These are phyloP conservation scores for Dittrichia graveolens DNA, from an alignment of 129 eudicot genomes.

Conservation along the genomic window DNA sequence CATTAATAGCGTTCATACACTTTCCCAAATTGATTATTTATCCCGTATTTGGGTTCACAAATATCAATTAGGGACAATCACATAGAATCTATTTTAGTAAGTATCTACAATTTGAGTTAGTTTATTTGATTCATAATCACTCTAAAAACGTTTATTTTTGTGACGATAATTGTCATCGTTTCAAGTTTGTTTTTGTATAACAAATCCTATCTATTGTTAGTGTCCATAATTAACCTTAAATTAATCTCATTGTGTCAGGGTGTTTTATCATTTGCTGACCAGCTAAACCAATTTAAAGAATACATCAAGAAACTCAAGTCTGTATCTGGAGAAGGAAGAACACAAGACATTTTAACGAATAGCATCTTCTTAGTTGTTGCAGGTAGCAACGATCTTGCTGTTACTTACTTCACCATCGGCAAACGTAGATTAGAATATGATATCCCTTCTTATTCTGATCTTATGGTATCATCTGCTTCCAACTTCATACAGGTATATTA, in stretches of 20 bases:
- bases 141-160: too few species aligned
- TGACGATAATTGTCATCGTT: too few species aligned
- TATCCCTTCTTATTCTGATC: constrained; percentile 57
- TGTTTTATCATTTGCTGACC: constrained; percentile 46
- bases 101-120: too few species aligned
- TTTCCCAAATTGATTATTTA: too few species aligned
- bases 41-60: too few species aligned
- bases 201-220: background rate
- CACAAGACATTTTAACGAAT: constrained; percentile 49
- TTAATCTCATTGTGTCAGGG: constrained; percentile 40
- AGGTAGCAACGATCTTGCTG: constrained; percentile 83
- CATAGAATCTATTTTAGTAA: too few species aligned
- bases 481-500: constrained; percentile 54
- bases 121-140: too few species aligned
- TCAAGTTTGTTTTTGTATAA: too few species aligned
- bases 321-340: constrained; percentile 56
- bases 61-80: too few species aligned
- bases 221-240: background rate
- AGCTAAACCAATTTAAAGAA: constrained; percentile 60
- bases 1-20: too few species aligned
- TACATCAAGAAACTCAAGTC: constrained; percentile 60
- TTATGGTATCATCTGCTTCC: constrained; percentile 55
- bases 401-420: constrained; percentile 65
- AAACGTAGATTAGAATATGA: constrained; percentile 47
- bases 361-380: constrained; percentile 58